Evolutionary conservation across 1,139 yeast genomes (phyloP), one percentile per base, ranked within the genome.

Genomic region (Kodamaea sp.): DNA sequence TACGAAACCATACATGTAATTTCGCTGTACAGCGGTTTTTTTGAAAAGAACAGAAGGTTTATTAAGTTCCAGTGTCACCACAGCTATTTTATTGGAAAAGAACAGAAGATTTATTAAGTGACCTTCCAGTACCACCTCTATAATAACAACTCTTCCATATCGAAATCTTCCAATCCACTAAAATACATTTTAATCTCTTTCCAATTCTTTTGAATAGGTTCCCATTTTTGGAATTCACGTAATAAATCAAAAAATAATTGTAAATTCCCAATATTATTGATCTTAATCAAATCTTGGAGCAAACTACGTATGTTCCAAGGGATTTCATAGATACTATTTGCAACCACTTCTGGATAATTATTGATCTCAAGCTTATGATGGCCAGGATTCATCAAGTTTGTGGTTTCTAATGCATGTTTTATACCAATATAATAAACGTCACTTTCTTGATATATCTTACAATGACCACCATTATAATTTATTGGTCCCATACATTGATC

Each of bases 231-330:
- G 48, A 57, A 76, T 29, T 63, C 63, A 5, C 41, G 40, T 10
- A 72, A 41, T 27, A 77, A 52, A 20, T 62, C 61, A 3, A 46
- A 42, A 8, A 70, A 43, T 35, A 73, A 49, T 25, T 52, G 45
- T 20, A 50, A 39, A 27, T 61, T 60, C 6, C 62, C 60, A 20
- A 75, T 60, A 49, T 77, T 73, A 40, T 64, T 65, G 7, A 73
- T 53, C 27, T 51, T 49, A 6, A 62, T 44, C 29, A 70, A 52
- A 40, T 69, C 73, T 35, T 70, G 60, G 10, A 71, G 37, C 31
- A 70, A 47, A 10, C 66, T 65, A 29, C 76, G 57, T 3, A 67
- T 46, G 33, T 60, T 58, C 75, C 75, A 70, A 1, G 75, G 73
- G 8, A 70, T 40, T 37, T 54, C 57, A 41, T 52, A 68, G 29